Evolutionary conservation across 768 basidiomycete genomes (phyloP).

Genomic region (Russula olivacea): DNA sequence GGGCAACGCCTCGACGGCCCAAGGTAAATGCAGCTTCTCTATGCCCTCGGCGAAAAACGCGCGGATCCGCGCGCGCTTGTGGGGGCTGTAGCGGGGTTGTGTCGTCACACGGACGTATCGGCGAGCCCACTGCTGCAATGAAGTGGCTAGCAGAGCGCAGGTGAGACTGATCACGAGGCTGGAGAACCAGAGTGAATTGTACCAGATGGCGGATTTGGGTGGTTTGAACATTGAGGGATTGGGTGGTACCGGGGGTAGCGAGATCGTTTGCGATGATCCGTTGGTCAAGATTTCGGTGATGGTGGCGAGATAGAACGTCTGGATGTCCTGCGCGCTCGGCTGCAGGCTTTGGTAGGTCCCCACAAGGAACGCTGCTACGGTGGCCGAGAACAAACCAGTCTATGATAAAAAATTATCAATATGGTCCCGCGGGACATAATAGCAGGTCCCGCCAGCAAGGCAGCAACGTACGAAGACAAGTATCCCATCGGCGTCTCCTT

Average conservation of each 20-base stretch:
- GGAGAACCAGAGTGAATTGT: conserved; percentile 16
- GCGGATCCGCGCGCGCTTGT: conserved; percentile 16
- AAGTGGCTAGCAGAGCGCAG: conserved; percentile 15
- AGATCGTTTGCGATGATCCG: neutral
- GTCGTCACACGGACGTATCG: conserved; percentile 18
- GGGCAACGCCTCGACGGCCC: conserved; percentile 15
- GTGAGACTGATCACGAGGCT: conserved; percentile 18
- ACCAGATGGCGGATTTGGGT: conserved; percentile 11
- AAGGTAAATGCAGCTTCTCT: conserved; percentile 11
- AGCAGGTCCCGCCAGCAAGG: no score
- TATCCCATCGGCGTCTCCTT: conserved; percentile 21
- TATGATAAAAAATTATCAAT: neutral
- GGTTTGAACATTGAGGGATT: conserved; percentile 10
- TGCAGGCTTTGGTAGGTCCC: conserved; percentile 17
- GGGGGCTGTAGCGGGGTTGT: conserved; percentile 15
- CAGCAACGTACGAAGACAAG: conserved; percentile 14
- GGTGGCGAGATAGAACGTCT: conserved; percentile 14
- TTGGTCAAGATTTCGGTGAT: conserved; percentile 13
- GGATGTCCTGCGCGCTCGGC: conserved; percentile 9
- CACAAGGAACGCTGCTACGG: conserved; percentile 13
- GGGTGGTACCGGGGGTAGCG: neutral
- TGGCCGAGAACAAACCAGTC: conserved; percentile 21
- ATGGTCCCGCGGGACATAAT: neutral
- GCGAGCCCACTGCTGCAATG: conserved; percentile 19
- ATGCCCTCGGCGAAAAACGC: conserved; percentile 19